These are phyloP conservation scores for Naematelia aurantialba DNA, from an alignment of 768 basidiomycete species.

Conservation along the genomic window DNA sequence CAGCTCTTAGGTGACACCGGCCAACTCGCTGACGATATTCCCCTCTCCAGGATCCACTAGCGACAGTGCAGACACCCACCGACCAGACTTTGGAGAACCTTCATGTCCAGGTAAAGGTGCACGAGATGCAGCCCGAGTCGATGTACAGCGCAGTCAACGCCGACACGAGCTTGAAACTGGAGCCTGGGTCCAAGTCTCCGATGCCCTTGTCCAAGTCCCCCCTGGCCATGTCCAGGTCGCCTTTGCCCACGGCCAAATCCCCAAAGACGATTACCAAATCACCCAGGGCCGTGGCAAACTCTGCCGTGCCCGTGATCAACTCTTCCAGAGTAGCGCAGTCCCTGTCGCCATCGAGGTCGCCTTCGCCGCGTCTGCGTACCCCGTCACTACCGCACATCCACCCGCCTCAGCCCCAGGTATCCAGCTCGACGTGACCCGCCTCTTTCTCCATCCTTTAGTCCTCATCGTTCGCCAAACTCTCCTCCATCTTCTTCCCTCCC, in stretches of 20 bases:
- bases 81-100: neutral
- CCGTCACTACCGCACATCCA: neutral
- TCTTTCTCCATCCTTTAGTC: conserved; percentile 16
- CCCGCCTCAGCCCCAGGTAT: neutral
- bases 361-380: neutral
- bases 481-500: conserved; percentile 14
- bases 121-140: no score
- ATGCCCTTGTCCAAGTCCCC: no score
- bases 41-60: neutral
- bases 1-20: neutral
- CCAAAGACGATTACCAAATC: no score
- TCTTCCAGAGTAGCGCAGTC: neutral
- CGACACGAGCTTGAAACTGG: no score
- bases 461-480: conserved; percentile 18
- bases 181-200: no score
- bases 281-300: no score
- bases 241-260: no score
- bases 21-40: neutral
- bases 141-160: no score
- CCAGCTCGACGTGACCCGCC: neutral
- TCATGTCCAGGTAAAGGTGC: neutral
- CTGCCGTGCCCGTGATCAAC: neutral
- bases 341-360: neutral
- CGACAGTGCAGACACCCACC: no score
- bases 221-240: no score